Evolutionary conservation across 129 eudicot species (phyloP).

Genomic region (Chrysanthemum makinoi): DNA sequence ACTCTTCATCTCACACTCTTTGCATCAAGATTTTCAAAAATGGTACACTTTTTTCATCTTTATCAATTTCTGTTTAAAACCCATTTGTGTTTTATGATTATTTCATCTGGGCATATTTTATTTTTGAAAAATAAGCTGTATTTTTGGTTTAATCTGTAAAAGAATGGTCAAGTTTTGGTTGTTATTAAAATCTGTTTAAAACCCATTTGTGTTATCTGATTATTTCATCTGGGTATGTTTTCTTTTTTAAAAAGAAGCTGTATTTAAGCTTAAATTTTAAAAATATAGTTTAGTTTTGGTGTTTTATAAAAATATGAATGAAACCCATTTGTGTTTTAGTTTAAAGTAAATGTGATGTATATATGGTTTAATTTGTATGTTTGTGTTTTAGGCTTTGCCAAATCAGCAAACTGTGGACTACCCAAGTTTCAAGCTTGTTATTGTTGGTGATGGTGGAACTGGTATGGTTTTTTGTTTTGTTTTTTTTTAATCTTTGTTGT

Average conservation of each 20-base stretch:
- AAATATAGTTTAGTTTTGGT: too few species aligned
- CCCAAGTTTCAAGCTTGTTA: constrained; percentile 70
- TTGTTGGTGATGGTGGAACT: constrained; percentile 80
- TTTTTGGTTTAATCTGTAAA: neutral
- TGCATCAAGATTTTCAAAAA: neutral
- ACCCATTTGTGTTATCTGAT: neutral
- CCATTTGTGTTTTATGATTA: neutral
- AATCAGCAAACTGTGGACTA: constrained; percentile 77
- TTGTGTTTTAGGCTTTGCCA: constrained; percentile 51
- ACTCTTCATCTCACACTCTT: neutral
- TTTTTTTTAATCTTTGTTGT: neutral
- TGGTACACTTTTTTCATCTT: constrained; percentile 10
- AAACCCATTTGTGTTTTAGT: too few species aligned
- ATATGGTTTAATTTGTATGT: neutral
- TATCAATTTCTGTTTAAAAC: neutral
- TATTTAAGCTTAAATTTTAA: neutral
- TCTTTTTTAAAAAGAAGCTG: neutral
- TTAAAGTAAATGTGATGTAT: neutral
- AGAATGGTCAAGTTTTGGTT: neutral
- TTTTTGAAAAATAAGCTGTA: neutral
- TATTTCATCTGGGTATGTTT: neutral
- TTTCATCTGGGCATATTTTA: neutral
- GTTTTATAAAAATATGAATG: too few species aligned
- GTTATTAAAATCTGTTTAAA: neutral
- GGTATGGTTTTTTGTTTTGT: constrained; percentile 35